These are phyloP conservation scores for Cyberlindnera saturnus DNA, from an alignment of 805 yeast genomes.

Conservation along the genomic window DNA sequence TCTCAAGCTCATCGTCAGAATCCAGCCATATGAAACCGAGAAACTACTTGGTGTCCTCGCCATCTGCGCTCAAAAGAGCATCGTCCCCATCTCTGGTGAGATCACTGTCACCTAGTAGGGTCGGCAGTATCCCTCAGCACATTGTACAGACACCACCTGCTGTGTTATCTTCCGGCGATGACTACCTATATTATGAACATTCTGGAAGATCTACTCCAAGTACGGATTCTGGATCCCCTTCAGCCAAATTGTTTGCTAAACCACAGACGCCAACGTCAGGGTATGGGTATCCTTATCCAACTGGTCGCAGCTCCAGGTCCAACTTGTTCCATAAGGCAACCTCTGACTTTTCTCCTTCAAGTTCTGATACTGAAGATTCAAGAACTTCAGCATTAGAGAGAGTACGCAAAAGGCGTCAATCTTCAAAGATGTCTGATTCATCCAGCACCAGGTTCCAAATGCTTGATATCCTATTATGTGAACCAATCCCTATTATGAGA, in stretches of 20 bases:
- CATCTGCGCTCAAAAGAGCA: constrained; percentile 40
- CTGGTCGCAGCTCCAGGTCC: constrained; percentile 16
- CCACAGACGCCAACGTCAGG: constrained; percentile 19
- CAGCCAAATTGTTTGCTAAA: constrained; percentile 13
- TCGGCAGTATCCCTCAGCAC: neutral
- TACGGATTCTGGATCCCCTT: constrained; percentile 26
- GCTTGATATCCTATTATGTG: constrained; percentile 74
- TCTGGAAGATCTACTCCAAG: constrained; percentile 31
- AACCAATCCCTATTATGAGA: constrained; percentile 78
- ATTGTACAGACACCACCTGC: constrained; percentile 15
- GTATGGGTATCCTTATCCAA: constrained; percentile 7
- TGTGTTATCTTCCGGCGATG: constrained; percentile 29
- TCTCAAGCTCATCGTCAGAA: constrained; percentile 32
- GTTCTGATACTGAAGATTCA: constrained; percentile 63
- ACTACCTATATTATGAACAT: constrained; percentile 19
- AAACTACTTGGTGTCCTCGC: constrained; percentile 25
- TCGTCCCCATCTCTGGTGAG: constrained; percentile 33
- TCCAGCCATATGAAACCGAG: constrained; percentile 23
- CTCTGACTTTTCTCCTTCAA: constrained; percentile 41
- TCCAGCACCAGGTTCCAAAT: constrained; percentile 22
- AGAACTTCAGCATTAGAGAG: constrained; percentile 43
- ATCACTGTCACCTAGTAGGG: neutral
- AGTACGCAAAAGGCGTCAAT: constrained; percentile 48
- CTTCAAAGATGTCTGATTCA: constrained; percentile 31
- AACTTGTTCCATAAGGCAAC: constrained; percentile 20